Percentiles rank a stretch among this genome's conserved stretches.
phyloP scores from a whole-genome alignment of 2,329 filamentous ascomycete genomes.

The Stenocarpella maydis region DNA sequence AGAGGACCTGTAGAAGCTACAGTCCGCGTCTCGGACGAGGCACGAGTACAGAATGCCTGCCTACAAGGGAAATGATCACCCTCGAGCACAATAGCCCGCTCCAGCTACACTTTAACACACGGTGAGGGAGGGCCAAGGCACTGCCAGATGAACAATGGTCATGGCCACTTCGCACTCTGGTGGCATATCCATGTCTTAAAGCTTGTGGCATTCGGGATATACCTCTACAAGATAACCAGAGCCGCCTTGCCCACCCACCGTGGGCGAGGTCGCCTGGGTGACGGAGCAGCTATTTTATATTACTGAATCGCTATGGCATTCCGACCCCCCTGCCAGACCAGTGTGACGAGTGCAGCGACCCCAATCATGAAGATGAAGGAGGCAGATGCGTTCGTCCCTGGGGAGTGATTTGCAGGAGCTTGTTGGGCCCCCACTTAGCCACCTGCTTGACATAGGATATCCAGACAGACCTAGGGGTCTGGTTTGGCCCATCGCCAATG shows the following conservation, averaged over 20 bases:
- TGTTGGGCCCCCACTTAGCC: constrained; percentile 62
- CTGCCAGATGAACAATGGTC: not conserved
- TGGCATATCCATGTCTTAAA: not conserved
- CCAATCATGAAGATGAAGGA: not conserved
- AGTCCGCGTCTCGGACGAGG: not conserved
- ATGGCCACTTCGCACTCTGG: no score
- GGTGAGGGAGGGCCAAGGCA: not conserved
- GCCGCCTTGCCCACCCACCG: not conserved
- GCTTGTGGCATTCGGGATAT: not conserved
- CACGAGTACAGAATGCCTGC: not conserved
- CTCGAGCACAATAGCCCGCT: not conserved
- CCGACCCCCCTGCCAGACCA: constrained; percentile 19
- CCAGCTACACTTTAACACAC: not conserved
- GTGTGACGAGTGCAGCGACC: not conserved
- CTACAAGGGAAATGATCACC: not conserved
- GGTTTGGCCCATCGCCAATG: constrained; percentile 59
- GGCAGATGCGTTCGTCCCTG: constrained; percentile 11
- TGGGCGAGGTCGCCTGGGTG: not conserved
- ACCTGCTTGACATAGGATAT: constrained; percentile 66
- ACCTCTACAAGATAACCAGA: not conserved
- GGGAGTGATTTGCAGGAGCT: constrained; percentile 52
- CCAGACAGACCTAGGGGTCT: constrained; percentile 64
- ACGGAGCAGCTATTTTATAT: constrained; percentile 3
- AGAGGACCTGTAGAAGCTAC: not conserved
- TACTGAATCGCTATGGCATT: not conserved